Evolutionary conservation across 2,329 filamentous ascomycete species (phyloP).

Genomic region (Trichophyton simii): DNA sequence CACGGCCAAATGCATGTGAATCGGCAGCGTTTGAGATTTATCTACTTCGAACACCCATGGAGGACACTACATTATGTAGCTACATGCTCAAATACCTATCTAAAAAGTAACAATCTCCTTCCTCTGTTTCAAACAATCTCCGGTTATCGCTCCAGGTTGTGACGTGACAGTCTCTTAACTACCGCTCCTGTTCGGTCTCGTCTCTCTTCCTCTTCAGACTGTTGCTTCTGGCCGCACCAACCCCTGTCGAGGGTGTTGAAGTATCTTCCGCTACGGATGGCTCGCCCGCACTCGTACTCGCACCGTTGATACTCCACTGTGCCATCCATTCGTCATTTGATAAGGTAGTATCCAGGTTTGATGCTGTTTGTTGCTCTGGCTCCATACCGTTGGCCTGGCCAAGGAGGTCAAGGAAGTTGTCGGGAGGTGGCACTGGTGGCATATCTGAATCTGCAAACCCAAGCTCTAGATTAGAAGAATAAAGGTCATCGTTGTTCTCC

Average conservation of each 20-base stretch:
- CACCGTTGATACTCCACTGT: background rate
- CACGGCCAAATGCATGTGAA: too few relatives aligned
- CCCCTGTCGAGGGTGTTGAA: background rate
- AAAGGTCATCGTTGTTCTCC: background rate
- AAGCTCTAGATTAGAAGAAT: background rate
- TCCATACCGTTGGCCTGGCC: background rate
- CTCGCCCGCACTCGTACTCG: background rate
- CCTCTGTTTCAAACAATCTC: too few relatives aligned
- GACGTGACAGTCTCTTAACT: too few relatives aligned
- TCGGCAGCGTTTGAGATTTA: too few relatives aligned
- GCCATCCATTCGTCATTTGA: background rate
- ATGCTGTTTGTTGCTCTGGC: too few relatives aligned
- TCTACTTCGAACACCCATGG: too few relatives aligned
- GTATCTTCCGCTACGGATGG: background rate
- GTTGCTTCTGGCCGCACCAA: background rate
- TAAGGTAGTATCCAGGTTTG: background rate
- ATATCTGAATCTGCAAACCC: background rate
- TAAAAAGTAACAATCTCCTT: too few relatives aligned
- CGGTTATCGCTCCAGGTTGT: too few relatives aligned
- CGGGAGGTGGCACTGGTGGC: background rate
- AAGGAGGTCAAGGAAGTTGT: background rate
- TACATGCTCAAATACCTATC: too few relatives aligned
- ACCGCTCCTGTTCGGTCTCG: background rate
- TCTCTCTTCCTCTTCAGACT: background rate
- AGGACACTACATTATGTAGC: too few relatives aligned